phyloP scores from a whole-genome alignment of 441 rosid genomes.

The Raphanus hybrid region DNA sequence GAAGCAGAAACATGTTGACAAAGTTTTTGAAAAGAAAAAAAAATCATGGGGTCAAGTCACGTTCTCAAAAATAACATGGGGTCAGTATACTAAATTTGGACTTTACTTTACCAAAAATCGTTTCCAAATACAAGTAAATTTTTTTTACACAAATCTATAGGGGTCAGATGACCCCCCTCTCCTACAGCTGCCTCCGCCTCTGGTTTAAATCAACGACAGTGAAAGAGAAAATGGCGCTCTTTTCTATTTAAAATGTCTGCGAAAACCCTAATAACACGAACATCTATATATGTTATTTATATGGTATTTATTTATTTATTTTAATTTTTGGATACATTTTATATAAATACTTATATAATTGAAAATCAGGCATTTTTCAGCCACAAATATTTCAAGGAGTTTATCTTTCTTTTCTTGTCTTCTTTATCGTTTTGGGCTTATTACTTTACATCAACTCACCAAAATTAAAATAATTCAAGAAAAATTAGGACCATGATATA shows the following conservation, averaged over 20 bases:
- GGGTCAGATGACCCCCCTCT: too few relatives aligned
- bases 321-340: background rate
- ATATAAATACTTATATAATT: background rate
- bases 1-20: too few relatives aligned
- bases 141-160: too few relatives aligned
- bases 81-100: too few relatives aligned
- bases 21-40: too few relatives aligned
- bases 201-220: constrained; percentile 10
- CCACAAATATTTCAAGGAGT: background rate
- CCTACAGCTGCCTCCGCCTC: too few relatives aligned
- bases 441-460: background rate
- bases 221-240: background rate
- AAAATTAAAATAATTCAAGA: background rate
- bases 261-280: background rate
- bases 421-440: background rate
- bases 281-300: too few relatives aligned
- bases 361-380: background rate
- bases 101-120: too few relatives aligned
- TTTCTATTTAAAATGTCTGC: background rate
- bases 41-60: too few relatives aligned
- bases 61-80: too few relatives aligned
- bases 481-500: background rate
- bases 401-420: background rate
- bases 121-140: too few relatives aligned
- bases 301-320: too few relatives aligned